Percentiles rank a stretch among this genome's conserved stretches.
Evolutionary conservation across 2,329 filamentous ascomycete species (phyloP).

Genomic region (Aspergillus brunneoviolaceus): DNA sequence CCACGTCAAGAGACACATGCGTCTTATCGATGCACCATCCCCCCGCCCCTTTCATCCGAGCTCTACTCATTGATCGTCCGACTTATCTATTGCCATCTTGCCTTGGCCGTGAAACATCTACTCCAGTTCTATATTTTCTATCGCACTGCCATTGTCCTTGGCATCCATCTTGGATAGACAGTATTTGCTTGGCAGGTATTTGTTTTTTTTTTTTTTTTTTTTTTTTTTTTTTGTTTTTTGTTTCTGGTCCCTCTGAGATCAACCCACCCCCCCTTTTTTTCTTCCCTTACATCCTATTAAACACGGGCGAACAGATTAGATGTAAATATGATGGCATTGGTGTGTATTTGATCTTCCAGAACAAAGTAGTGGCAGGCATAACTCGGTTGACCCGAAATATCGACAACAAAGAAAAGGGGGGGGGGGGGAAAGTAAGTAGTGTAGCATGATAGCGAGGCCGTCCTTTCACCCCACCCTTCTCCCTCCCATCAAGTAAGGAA

Average conservation of each 20-base stretch:
- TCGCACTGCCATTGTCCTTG: slow-evolving; percentile 17
- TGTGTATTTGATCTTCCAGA: background rate
- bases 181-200: slow-evolving; percentile 13
- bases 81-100: background rate
- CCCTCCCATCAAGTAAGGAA: background rate
- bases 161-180: slow-evolving; percentile 8
- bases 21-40: too few relatives aligned
- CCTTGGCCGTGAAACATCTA: slow-evolving; percentile 16
- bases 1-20: too few relatives aligned
- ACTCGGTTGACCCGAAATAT: background rate
- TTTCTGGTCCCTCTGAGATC: background rate
- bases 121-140: slow-evolving; percentile 8
- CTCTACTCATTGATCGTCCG: background rate
- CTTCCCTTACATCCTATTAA: too few relatives aligned
- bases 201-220: background rate
- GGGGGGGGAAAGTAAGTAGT: background rate
- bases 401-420: background rate
- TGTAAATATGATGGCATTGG: slow-evolving; percentile 11
- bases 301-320: background rate
- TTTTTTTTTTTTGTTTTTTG: background rate
- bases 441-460: background rate
- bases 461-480: background rate
- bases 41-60: too few relatives aligned
- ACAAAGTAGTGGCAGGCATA: background rate
- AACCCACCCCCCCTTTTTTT: too few relatives aligned